A percentile compares a stretch with the other conserved stretches of the same genome.
Evolutionary conservation across 495 filamentous ascomycete species (phyloP).

Genomic region (Penicillium argentinense): DNA sequence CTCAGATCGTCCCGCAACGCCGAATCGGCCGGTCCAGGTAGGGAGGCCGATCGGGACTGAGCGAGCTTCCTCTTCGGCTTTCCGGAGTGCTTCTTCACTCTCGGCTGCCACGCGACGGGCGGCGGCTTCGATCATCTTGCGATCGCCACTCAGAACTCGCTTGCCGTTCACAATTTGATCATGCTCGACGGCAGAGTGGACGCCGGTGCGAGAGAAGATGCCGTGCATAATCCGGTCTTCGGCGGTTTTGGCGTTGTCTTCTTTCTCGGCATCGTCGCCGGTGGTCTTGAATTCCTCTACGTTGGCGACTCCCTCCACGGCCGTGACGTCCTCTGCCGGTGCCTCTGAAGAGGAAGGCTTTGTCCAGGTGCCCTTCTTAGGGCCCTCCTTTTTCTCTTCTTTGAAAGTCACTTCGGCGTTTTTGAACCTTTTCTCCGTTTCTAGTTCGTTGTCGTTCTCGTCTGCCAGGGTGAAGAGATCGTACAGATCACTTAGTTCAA

Average conservation of each 20-base stretch:
- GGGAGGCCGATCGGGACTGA: slow-evolving; percentile 76
- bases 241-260: slow-evolving; percentile 42
- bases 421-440: slow-evolving; percentile 82
- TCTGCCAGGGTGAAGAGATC: slow-evolving; percentile 84
- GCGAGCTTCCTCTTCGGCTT: slow-evolving; percentile 68
- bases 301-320: slow-evolving; percentile 56
- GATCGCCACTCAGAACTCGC: slow-evolving; percentile 62
- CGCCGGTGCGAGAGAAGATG: slow-evolving; percentile 79
- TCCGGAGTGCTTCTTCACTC: slow-evolving; percentile 71
- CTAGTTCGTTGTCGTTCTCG: slow-evolving; percentile 66
- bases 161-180: slow-evolving; percentile 79
- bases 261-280: slow-evolving; percentile 33
- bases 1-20: slow-evolving; percentile 63
- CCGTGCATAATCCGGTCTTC: slow-evolving; percentile 76
- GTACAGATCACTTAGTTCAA: slow-evolving; percentile 81
- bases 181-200: slow-evolving; percentile 84
- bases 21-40: slow-evolving; percentile 89
- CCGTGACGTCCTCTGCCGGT: slow-evolving; percentile 41
- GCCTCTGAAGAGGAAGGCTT: slow-evolving; percentile 9
- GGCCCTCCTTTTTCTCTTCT: slow-evolving; percentile 24
- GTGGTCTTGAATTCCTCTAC: slow-evolving; percentile 52
- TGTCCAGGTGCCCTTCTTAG: slow-evolving; percentile 20
- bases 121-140: slow-evolving; percentile 73
- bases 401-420: slow-evolving; percentile 71
- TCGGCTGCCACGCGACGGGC: slow-evolving; percentile 75